A percentile compares a stretch with the other conserved stretches of the same genome.
Conservation (phyloP, 352 stramenopile species). For the Phytophthora brassicae region DNA sequence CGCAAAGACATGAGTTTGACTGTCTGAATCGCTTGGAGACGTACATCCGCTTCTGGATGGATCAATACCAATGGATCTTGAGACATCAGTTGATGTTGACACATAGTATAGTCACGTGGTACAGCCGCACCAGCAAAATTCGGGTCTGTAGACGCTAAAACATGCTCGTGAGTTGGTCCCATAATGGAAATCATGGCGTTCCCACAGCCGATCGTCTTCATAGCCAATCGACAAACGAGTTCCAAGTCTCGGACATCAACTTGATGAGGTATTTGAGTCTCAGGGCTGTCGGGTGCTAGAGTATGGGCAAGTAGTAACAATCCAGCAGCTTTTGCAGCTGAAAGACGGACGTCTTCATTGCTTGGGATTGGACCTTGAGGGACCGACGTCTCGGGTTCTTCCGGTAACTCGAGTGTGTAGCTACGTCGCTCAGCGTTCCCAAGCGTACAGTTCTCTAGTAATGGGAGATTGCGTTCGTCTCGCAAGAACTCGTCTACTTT, state of each 20-base stretch:
- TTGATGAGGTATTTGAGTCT: constrained; percentile 16
- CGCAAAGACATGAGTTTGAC: constrained; percentile 38
- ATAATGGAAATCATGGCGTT: constrained; percentile 54
- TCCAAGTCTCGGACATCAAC: constrained; percentile 44
- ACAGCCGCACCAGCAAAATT: constrained; percentile 29
- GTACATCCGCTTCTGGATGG: constrained; percentile 58
- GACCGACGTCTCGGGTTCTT: constrained; percentile 10
- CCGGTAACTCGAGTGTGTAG: constrained; percentile 35
- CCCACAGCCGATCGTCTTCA: constrained; percentile 40
- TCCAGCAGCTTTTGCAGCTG: constrained; percentile 8
- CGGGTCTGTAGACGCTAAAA: constrained; percentile 41
- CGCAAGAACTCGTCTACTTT: constrained; percentile 19
- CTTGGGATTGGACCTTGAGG: constrained; percentile 19
- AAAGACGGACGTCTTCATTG: constrained; percentile 27
- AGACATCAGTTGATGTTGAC: constrained; percentile 58
- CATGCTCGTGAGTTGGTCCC: constrained; percentile 36
- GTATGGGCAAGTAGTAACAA: constrained; percentile 11
- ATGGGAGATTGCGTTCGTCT: constrained; percentile 12
- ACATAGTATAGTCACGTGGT: constrained; percentile 50
- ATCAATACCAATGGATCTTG: constrained; percentile 46
- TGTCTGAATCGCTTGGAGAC: constrained; percentile 36
- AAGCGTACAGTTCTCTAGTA: constrained; percentile 28
- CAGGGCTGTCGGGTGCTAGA: constrained; percentile 1
- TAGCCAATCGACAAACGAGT: constrained; percentile 48
- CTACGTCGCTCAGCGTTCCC: constrained; percentile 34